Base-by-base conservation (phyloP, 805 yeast species). In the Yarrowia sp. region DNA sequence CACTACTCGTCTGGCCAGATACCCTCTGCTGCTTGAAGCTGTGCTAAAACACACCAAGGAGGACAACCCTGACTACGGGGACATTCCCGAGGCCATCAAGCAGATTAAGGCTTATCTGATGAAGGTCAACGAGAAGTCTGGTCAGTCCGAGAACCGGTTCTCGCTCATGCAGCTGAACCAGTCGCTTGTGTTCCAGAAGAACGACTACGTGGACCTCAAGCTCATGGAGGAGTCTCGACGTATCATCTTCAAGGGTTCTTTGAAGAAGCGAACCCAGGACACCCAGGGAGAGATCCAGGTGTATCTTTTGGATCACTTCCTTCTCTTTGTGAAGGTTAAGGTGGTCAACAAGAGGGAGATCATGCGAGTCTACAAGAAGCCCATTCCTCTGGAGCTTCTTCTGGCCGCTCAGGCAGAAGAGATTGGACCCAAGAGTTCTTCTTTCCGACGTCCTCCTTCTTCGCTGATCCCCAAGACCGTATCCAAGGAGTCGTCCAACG, bases 1-100 rank as follows among this genome's bases (percentile, higher is more conserved):
- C 65, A 93, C 97, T 1, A 92, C 97, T 15, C 86, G 99, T 77
- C 92, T 97, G 41, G 98, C 98, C 10, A 83, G 98, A 72, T 95
- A 95, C 79, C 97, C 97, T 72, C 80, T 95, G 63, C 82, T 95
- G 69, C 82, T 94, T 26, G 88, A 86, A 69, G 95, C 94, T 59
- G 90, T 95, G 43, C 82, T 91, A 72, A 94, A 95, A 77, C 86
- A 87, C 71, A 92, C 98, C 0, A 85, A 84, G 67, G 88, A 89
- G n/a, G 90, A 87, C 35, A 84, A 87, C 8, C 87, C 91, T 0
- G 97, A 93, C 72, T 85, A 84, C 74, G 85, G 84, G 67, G 85
- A 88, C 72, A 81, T 95, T 69, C 82, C 85, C 32, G 87, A 86
- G 71, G 96, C 97, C 0, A 85, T 90, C 72, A 91, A 87, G 63